These are phyloP conservation scores for Trametes polyzona DNA, from an alignment of 1,284 basidiomycete genomes.

Conservation along the genomic window DNA sequence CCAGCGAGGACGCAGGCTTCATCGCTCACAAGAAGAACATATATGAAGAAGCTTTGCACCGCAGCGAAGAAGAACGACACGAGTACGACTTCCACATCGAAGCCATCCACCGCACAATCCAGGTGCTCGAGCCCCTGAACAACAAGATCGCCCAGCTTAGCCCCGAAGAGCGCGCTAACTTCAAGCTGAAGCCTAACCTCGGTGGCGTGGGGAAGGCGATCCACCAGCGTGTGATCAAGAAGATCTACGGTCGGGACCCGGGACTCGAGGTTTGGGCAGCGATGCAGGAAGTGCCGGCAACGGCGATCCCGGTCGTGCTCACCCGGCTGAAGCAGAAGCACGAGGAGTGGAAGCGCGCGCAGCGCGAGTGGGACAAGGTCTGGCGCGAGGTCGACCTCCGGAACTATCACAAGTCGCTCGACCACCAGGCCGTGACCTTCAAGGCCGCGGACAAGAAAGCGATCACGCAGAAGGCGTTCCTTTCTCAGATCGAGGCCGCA, in stretches of 20 bases:
- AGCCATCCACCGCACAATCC: constrained; percentile 93
- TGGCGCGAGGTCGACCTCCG: constrained; percentile 97
- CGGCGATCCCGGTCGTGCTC: constrained; percentile 95
- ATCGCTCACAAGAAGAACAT: constrained; percentile 93
- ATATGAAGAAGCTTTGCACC: constrained; percentile 97
- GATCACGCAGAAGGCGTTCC: constrained; percentile 81
- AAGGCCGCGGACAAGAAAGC: constrained; percentile 93
- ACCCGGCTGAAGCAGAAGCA: constrained; percentile 94
- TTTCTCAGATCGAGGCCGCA: constrained; percentile 89
- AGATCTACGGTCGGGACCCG: constrained; percentile 91
- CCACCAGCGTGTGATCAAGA: constrained; percentile 94
- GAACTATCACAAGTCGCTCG: constrained; percentile 92
- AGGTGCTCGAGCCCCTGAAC: constrained; percentile 90
- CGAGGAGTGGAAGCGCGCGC: constrained; percentile 99
- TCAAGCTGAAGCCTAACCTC: constrained; percentile 91
- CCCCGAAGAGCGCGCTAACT: constrained; percentile 80
- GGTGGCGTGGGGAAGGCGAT: constrained; percentile 91
- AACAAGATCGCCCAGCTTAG: constrained; percentile 86
- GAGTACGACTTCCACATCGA: constrained; percentile 99
- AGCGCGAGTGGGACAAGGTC: constrained; percentile 98
- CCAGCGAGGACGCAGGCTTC: constrained; percentile 92
- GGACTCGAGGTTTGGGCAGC: constrained; percentile 90
- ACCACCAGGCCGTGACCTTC: constrained; percentile 93
- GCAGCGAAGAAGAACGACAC: constrained; percentile 96
- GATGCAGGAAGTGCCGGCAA: constrained; percentile 91